A percentile compares a stretch with the other conserved stretches of the same genome.
Conservation (phyloP, 176 grass and related monocot species). For the Oryza brachyantha region DNA sequence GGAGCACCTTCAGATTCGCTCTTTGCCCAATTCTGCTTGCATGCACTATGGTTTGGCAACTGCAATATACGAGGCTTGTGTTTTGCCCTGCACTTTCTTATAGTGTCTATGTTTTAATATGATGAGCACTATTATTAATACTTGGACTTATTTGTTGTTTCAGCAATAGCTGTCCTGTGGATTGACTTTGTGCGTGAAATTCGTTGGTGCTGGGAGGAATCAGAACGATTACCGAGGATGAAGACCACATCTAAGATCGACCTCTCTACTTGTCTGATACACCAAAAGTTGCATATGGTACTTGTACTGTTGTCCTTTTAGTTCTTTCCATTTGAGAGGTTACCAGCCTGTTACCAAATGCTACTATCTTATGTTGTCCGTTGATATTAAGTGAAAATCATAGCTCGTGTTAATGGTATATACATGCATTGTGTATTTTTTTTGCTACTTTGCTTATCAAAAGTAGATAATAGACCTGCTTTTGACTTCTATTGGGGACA, state of each 20-base stretch:
- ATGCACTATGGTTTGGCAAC: slow-evolving; percentile 92
- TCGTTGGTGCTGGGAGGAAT: slow-evolving; percentile 97
- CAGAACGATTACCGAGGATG: slow-evolving; percentile 80
- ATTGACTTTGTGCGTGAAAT: slow-evolving; percentile 99
- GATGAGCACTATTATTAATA: slow-evolving; percentile 10
- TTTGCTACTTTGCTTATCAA: slow-evolving; percentile 2
- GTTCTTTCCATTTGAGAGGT: background rate
- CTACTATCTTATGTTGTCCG: background rate
- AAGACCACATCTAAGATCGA: slow-evolving; percentile 65
- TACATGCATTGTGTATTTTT: background rate
- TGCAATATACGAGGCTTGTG: slow-evolving; percentile 87
- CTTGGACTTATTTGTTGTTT: slow-evolving; percentile 30
- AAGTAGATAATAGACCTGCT: background rate
- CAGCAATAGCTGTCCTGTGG: slow-evolving; percentile 90
- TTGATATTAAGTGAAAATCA: slow-evolving; percentile 8
- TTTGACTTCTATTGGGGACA: background rate
- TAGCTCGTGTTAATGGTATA: background rate
- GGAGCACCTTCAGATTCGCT: slow-evolving; percentile 84
- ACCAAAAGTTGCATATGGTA: slow-evolving; percentile 99
- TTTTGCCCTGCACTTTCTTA: slow-evolving; percentile 15
- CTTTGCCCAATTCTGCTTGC: slow-evolving; percentile 93
- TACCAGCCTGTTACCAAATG: slow-evolving; percentile 10
- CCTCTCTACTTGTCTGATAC: slow-evolving; percentile 81
- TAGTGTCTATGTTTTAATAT: slow-evolving; percentile 8
- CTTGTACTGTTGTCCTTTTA: slow-evolving; percentile 8